Evolutionary conservation across 1,284 basidiomycete species (phyloP).

Genomic region (Pterulicium gracile): DNA sequence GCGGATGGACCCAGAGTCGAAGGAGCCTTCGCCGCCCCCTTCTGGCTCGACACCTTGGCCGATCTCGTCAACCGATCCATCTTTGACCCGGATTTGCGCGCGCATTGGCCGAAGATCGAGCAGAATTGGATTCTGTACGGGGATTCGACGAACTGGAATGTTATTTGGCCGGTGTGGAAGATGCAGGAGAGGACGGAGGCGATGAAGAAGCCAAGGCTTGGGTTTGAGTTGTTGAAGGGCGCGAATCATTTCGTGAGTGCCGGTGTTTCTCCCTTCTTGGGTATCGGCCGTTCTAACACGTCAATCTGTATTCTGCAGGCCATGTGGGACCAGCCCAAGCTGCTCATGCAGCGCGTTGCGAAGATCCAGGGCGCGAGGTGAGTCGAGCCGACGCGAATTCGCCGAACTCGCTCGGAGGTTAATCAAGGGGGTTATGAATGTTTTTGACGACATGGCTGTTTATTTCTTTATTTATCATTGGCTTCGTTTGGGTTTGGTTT

Average conservation of each 20-base stretch:
- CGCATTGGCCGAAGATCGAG: slow-evolving; percentile 1
- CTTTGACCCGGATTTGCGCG: neutral
- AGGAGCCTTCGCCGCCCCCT: neutral
- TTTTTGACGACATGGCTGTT: no score
- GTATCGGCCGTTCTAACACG: neutral
- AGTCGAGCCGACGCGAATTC: neutral
- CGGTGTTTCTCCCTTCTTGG: neutral
- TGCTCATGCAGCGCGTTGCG: neutral
- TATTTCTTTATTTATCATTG: no score
- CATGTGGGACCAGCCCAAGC: neutral
- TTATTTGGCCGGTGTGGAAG: neutral
- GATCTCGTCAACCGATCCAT: neutral
- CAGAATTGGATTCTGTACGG: slow-evolving; percentile 1
- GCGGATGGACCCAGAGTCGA: neutral
- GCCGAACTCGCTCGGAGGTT: no score
- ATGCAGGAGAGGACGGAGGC: neutral
- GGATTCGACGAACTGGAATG: neutral
- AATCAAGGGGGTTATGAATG: no score
- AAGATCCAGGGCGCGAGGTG: neutral
- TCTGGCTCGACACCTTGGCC: neutral
- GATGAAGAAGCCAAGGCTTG: neutral
- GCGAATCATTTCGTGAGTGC: slow-evolving; percentile 3
- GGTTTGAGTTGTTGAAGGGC: neutral
- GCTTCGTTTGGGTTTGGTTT: no score
- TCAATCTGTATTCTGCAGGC: neutral